phyloP scores from a whole-genome alignment of 2,329 filamentous ascomycete genomes.

The Zasmidium cellare region DNA sequence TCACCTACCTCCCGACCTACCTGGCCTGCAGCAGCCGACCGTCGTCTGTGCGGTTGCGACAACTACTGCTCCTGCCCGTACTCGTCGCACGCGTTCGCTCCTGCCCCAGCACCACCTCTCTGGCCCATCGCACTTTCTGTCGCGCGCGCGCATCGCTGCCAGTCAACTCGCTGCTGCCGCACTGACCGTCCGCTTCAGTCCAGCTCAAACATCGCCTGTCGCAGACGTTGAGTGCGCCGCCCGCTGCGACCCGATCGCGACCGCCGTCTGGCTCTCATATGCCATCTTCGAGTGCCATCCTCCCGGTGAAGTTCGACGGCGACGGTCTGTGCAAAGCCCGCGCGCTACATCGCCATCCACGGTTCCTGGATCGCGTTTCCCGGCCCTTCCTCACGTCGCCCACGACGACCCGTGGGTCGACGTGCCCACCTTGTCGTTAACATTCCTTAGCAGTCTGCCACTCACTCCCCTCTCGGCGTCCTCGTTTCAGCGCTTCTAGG shows the following conservation, averaged over 20 bases:
- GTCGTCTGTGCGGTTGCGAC: not conserved
- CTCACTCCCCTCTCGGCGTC: not conserved
- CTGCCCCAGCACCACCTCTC: not conserved
- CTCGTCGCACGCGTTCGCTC: not conserved
- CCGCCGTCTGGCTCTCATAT: slow-evolving; percentile 9
- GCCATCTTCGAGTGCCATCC: slow-evolving; percentile 2
- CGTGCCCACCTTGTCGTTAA: slow-evolving; percentile 11
- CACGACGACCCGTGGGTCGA: slow-evolving; percentile 12
- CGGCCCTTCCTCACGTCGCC: slow-evolving; percentile 8
- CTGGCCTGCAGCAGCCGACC: not conserved
- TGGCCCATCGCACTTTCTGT: not conserved
- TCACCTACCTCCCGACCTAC: not conserved
- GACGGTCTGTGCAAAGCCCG: not conserved
- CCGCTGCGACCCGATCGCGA: slow-evolving; percentile 1
- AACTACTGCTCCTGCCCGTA: not conserved
- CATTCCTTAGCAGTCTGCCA: not conserved
- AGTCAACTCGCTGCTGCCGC: not conserved
- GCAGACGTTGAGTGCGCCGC: not conserved
- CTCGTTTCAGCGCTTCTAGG: not conserved
- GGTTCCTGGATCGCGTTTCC: slow-evolving; percentile 3
- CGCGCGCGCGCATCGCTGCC: not conserved
- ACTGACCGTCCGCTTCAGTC: not conserved
- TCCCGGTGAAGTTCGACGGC: slow-evolving; percentile 7
- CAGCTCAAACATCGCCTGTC: not conserved
- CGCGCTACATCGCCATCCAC: not conserved